A percentile compares a stretch with the other conserved stretches of the same genome.
Evolutionary conservation across 345 rosid species (phyloP).

Genomic region (Balakata baccata): DNA sequence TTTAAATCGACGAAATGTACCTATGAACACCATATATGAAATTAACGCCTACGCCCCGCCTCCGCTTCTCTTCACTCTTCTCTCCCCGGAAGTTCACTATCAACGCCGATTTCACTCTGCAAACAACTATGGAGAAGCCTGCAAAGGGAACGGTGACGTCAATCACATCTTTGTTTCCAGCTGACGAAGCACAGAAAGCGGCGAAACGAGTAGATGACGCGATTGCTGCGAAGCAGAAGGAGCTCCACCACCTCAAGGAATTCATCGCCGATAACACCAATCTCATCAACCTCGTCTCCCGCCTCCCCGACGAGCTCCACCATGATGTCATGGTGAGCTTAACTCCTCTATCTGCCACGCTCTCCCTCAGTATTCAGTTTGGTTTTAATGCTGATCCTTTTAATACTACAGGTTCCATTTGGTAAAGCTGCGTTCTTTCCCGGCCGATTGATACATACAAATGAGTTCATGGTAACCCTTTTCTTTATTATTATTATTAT

Average conservation of each 20-base stretch:
- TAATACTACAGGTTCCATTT: slow-evolving; percentile 59
- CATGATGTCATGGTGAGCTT: slow-evolving; percentile 66
- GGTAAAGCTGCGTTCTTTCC: slow-evolving; percentile 87
- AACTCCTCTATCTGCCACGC: not conserved
- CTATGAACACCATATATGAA: too few species aligned
- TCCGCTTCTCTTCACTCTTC: not conserved
- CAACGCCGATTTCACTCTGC: not conserved
- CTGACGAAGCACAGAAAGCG: slow-evolving; percentile 60
- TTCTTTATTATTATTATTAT: not conserved
- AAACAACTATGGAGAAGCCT: slow-evolving; percentile 26
- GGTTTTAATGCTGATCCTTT: not conserved
- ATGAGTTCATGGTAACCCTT: slow-evolving; percentile 63
- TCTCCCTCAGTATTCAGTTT: not conserved
- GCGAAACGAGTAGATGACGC: slow-evolving; percentile 61
- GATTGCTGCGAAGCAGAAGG: slow-evolving; percentile 53
- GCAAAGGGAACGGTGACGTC: slow-evolving; percentile 64
- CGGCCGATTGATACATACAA: slow-evolving; percentile 79
- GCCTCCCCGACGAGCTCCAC: slow-evolving; percentile 77
- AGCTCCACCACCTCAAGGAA: slow-evolving; percentile 46
- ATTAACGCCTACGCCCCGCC: too few species aligned
- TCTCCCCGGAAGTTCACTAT: not conserved
- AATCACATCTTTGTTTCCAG: slow-evolving; percentile 60
- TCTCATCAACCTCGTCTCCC: slow-evolving; percentile 57
- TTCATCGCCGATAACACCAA: slow-evolving; percentile 60
- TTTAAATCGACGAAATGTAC: too few species aligned